These are phyloP conservation scores for Trapa incisa DNA, from an alignment of 345 rosid species.

Conservation along the genomic window DNA sequence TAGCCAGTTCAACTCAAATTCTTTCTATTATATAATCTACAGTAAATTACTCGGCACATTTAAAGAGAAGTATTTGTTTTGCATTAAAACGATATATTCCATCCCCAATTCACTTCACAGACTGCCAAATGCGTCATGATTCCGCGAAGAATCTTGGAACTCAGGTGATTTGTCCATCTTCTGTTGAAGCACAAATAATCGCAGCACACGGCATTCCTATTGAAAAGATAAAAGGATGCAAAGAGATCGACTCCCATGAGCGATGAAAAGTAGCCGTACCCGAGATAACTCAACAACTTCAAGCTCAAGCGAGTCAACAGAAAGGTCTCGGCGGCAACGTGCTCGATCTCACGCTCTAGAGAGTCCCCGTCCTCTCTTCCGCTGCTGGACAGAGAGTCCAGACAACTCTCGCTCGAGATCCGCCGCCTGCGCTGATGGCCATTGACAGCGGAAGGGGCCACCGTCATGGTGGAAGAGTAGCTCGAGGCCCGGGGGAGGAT, in stretches of 20 bases:
- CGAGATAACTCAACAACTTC: conserved; percentile 60
- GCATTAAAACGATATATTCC: neutral
- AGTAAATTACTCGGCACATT: neutral
- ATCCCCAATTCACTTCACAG: neutral
- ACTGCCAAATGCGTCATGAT: neutral
- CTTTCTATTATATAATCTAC: neutral
- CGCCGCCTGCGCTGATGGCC: conserved; percentile 52
- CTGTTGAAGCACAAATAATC: neutral
- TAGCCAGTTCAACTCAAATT: neutral
- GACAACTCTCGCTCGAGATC: conserved; percentile 44
- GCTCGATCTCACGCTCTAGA: conserved; percentile 37
- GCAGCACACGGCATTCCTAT: neutral
- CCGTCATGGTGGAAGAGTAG: conserved; percentile 13
- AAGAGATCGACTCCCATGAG: neutral
- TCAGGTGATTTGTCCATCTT: neutral
- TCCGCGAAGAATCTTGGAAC: neutral
- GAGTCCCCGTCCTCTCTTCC: conserved; percentile 23
- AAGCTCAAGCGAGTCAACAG: conserved; percentile 49
- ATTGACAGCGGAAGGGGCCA: conserved; percentile 8
- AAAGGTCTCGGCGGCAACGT: conserved; percentile 54
- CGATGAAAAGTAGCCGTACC: conserved; percentile 23
- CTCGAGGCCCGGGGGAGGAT: conserved; percentile 46
- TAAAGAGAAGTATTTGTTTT: neutral
- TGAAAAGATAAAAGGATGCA: neutral
- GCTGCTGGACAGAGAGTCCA: conserved; percentile 27